Evolutionary conservation across 225 moss, liverwort and hornwort genomes (phyloP).

Genomic region (Antitrichia curtipendula): DNA sequence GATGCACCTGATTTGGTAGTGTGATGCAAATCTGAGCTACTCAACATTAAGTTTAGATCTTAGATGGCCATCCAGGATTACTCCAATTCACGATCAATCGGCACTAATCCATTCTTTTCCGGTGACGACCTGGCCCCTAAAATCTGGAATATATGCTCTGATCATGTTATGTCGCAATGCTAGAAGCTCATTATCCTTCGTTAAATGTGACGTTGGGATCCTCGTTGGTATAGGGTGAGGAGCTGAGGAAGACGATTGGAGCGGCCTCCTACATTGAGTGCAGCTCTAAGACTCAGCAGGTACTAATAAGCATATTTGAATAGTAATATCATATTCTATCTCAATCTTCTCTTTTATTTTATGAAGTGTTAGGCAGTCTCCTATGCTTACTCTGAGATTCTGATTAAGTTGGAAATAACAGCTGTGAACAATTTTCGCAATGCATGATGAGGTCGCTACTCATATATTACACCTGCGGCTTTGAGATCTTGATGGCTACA

Average conservation of each 20-base stretch:
- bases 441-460: background rate
- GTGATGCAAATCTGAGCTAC: constrained; percentile 8
- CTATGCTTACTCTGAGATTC: background rate
- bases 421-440: background rate
- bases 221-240: constrained; percentile 66
- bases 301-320: background rate
- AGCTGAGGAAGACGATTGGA: constrained; percentile 84
- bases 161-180: background rate
- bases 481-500: background rate
- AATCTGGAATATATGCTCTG: background rate
- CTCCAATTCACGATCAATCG: background rate
- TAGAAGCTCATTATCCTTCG: background rate
- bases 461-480: background rate
- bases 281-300: constrained; percentile 99
- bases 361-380: background rate
- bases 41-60: background rate
- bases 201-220: background rate
- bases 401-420: background rate
- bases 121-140: background rate
- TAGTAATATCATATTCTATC: background rate
- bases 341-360: background rate
- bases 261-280: constrained; percentile 97
- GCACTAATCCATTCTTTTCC: background rate
- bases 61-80: constrained; percentile 1
- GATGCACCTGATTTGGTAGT: constrained; percentile 7